Percentiles rank a stretch among this genome's conserved stretches.
phyloP scores from a whole-genome alignment of 345 rosid genomes.

The Dipteronia dyeriana region DNA sequence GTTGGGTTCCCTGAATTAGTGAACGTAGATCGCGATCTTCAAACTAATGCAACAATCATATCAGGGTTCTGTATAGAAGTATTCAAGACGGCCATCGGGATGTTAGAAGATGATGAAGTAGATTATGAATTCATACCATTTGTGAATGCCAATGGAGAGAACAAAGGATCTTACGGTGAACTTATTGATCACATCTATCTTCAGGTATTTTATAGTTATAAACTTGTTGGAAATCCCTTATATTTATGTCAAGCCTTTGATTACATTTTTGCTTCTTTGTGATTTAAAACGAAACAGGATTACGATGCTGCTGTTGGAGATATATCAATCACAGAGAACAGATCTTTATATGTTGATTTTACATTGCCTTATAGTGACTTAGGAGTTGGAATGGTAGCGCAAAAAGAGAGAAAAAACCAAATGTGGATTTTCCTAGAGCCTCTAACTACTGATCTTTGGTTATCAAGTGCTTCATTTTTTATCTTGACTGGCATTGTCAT shows the following conservation, averaged over 20 bases:
- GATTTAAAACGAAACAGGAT: slow-evolving; percentile 26
- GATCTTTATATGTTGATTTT: slow-evolving; percentile 45
- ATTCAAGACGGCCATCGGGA: background rate
- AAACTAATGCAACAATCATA: background rate
- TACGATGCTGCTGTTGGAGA: slow-evolving; percentile 53
- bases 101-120: background rate
- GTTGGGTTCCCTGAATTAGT: background rate
- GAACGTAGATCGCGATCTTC: background rate
- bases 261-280: too few relatives aligned
- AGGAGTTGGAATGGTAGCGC: slow-evolving; percentile 25
- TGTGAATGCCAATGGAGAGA: background rate
- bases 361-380: slow-evolving; percentile 39
- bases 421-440: slow-evolving; percentile 31
- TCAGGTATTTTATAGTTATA: background rate
- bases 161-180: background rate
- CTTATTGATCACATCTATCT: background rate
- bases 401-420: slow-evolving; percentile 11
- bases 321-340: slow-evolving; percentile 39
- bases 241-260: too few relatives aligned
- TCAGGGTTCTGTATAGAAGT: background rate
- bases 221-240: too few relatives aligned
- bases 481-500: slow-evolving; percentile 27
- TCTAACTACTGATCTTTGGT: slow-evolving; percentile 27
- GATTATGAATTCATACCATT: background rate
- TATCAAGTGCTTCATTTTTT: slow-evolving; percentile 17